Base-by-base conservation (phyloP, 805 yeast genomes). In the Metschnikowia lunata region DNA sequence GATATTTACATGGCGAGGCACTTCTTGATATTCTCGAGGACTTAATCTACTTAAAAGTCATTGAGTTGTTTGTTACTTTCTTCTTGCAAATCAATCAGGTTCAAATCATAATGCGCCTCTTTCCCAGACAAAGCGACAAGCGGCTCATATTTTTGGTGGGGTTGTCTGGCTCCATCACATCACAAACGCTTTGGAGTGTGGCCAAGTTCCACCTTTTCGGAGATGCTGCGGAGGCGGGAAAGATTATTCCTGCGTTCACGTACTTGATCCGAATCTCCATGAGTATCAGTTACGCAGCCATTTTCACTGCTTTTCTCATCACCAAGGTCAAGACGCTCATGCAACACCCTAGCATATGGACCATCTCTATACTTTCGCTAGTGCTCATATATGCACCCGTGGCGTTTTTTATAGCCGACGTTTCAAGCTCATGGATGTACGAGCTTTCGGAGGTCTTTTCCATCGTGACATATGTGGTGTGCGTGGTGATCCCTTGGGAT, bases 401-500 rank as follows among this genome's bases (percentile, higher is more conserved):
- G 32, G 84, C 82, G 0, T 78, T 86, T 49, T 87, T 85, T 58
- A 72, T 87, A 38, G 84, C 88, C 6, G 95, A 86, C 64, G 79
- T 87, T 3, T 75, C 90, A 0, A 81, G 80, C 59, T 72, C 82
- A 6, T 87, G 89, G 85, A 80, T 82, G n/a, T 76, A 76, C 45
- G 85, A 82, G 49, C 67, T 85, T 40, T 80, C 88, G 15, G 91
- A 85, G 57, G 69, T 85, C 36, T 84, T 85, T 62, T 81, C 84
- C 36, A 76, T 86, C 14, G 82, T 85, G 1, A 76, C 83, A n/a
- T 83, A 82, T 58, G 77, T 85, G 8, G 70, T 83, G 15, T 76
- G 87, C 30, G 84, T 87, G 28, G 84, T 84, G 7, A 73, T 83
- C 9, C 86, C 86, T 0, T 85, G 95, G 93, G 95, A 86, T 61